Percentiles rank a stretch among this genome's conserved stretches.
phyloP scores from a whole-genome alignment of 2,329 filamentous ascomycete genomes.

The Moelleriella libera region DNA sequence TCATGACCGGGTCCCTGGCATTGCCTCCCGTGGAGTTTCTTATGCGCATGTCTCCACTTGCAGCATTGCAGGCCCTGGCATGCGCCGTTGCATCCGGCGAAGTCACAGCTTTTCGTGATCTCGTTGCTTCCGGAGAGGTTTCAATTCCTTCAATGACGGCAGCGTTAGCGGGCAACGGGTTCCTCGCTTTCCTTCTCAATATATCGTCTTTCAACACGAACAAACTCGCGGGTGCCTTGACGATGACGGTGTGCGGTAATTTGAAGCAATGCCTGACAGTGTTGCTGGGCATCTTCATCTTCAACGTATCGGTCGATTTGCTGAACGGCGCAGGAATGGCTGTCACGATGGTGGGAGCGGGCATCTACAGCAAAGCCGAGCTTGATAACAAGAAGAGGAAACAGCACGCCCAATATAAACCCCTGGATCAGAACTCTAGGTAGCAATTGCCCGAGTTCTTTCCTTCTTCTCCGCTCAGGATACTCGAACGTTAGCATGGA shows the following conservation, averaged over 20 bases:
- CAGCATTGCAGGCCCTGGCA: constrained; percentile 37
- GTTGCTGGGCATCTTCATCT: constrained; percentile 36
- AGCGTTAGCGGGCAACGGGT: constrained; percentile 34
- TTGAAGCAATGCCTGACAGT: constrained; percentile 44
- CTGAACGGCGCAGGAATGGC: constrained; percentile 42
- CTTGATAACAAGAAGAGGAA: constrained; percentile 29
- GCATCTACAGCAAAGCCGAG: constrained; percentile 43
- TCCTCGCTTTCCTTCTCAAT: constrained; percentile 40
- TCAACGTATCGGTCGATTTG: constrained; percentile 33
- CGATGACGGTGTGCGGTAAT: constrained; percentile 46
- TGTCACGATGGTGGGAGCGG: constrained; percentile 39
- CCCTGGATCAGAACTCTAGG: constrained; percentile 17
- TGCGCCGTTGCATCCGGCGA: constrained; percentile 40
- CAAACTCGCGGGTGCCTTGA: constrained; percentile 41
- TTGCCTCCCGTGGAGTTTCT: constrained; percentile 46
- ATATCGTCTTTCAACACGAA: constrained; percentile 44
- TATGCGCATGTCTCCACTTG: constrained; percentile 48
- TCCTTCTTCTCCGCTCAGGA: background rate
- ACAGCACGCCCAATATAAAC: constrained; percentile 18
- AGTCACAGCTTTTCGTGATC: constrained; percentile 23
- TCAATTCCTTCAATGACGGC: constrained; percentile 22
- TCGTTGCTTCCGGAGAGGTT: constrained; percentile 19
- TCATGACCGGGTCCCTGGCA: constrained; percentile 46
- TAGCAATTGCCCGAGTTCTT: constrained; percentile 5
- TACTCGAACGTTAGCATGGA: constrained; percentile 2